phyloP scores from a whole-genome alignment of 1,284 basidiomycete genomes.

The Porodaedalea pini region DNA sequence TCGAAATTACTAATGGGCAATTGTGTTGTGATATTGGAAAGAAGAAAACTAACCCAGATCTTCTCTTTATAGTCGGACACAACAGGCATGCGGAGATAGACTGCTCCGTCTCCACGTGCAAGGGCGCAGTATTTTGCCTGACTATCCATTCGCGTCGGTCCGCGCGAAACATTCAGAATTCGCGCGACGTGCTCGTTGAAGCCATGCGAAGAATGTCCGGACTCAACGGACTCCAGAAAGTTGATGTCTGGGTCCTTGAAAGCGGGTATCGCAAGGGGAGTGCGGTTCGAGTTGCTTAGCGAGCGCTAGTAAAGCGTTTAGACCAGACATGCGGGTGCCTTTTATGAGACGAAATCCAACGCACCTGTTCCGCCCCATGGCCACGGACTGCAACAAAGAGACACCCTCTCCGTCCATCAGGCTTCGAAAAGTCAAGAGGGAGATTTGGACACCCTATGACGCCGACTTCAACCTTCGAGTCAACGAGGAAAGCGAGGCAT shows the following conservation, averaged over 20 bases:
- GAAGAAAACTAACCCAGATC: constrained; percentile 68
- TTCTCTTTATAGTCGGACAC: constrained; percentile 82
- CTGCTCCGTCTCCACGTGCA: constrained; percentile 82
- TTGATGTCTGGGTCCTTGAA: constrained; percentile 49
- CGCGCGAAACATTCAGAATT: constrained; percentile 62
- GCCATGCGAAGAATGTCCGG: constrained; percentile 85
- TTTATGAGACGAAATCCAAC: constrained; percentile 14
- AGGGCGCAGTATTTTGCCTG: constrained; percentile 95
- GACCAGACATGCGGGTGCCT: constrained; percentile 4
- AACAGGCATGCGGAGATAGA: constrained; percentile 90
- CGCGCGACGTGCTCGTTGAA: constrained; percentile 77
- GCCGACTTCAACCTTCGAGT: constrained; percentile 82
- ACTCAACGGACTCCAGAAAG: constrained; percentile 92
- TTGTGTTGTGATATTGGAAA: constrained; percentile 5
- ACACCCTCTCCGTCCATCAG: constrained; percentile 66
- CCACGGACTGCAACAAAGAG: constrained; percentile 83
- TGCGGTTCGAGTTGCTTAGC: constrained; percentile 41
- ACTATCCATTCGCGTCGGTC: constrained; percentile 90
- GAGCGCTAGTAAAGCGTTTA: constrained; percentile 21
- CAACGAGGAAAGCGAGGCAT: constrained; percentile 87
- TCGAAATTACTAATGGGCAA: constrained; percentile 4
- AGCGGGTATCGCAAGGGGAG: constrained; percentile 46
- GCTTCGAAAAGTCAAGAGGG: constrained; percentile 54
- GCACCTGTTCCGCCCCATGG: constrained; percentile 76
- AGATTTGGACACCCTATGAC: constrained; percentile 97